phyloP scores from a whole-genome alignment of 306 rosid species.

The Rosa multiflora region DNA sequence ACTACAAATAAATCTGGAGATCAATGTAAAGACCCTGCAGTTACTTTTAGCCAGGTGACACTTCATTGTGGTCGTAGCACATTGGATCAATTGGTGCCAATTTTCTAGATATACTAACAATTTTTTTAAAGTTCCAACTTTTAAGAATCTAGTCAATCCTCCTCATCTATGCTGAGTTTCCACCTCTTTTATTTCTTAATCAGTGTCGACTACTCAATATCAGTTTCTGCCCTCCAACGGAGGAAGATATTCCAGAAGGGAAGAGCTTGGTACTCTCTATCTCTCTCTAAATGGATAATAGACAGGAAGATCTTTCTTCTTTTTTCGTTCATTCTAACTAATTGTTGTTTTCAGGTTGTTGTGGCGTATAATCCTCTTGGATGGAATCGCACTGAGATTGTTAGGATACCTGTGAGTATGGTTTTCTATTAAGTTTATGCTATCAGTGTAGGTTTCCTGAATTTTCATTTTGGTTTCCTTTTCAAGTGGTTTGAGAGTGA shows the following conservation, averaged over 20 bases:
- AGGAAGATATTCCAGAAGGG: constrained; percentile 47
- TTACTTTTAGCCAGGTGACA: constrained; percentile 60
- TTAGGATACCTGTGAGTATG: constrained; percentile 76
- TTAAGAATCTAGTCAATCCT: constrained; percentile 2
- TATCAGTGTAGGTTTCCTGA: neutral
- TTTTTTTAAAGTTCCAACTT: neutral
- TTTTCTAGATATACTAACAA: constrained; percentile 8
- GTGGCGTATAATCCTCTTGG: constrained; percentile 92
- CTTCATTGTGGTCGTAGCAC: constrained; percentile 8
- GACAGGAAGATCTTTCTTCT: neutral
- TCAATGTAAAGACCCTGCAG: constrained; percentile 33
- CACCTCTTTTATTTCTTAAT: constrained; percentile 23
- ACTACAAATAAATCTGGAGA: constrained; percentile 41
- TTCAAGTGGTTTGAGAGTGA: constrained; percentile 25
- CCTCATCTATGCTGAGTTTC: constrained; percentile 7
- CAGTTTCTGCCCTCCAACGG: constrained; percentile 90
- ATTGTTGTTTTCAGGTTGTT: constrained; percentile 53
- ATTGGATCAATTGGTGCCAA: neutral
- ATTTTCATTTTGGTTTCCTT: neutral
- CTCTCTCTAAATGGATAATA: neutral
- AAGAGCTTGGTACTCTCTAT: constrained; percentile 68
- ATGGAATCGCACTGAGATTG: constrained; percentile 74
- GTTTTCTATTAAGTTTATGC: neutral
- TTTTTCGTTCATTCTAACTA: neutral
- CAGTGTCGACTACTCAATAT: constrained; percentile 90